A percentile compares a stretch with the other conserved stretches of the same genome.
These are phyloP conservation scores for Kluyveromyces wickerhamii DNA, from an alignment of 805 yeast species.

Conservation along the genomic window DNA sequence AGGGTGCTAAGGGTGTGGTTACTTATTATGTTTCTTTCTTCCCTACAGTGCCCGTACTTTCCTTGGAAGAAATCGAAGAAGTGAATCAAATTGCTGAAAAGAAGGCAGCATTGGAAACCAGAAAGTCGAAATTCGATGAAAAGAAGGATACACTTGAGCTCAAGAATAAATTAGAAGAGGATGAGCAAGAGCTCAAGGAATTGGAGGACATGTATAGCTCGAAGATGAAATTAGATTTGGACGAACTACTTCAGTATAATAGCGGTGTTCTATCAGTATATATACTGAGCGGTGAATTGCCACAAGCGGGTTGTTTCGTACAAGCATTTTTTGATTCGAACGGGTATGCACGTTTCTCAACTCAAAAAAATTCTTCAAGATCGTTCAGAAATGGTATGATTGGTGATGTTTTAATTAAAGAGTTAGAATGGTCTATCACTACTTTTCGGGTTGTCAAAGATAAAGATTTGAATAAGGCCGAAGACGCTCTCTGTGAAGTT, in stretches of 20 bases:
- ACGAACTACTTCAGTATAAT: constrained; percentile 47
- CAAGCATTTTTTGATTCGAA: constrained; percentile 73
- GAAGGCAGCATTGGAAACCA: constrained; percentile 29
- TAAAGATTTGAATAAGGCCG: constrained; percentile 44
- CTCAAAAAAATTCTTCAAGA: constrained; percentile 39
- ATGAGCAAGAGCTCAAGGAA: constrained; percentile 27
- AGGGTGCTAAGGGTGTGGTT: constrained; percentile 78
- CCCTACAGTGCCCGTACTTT: constrained; percentile 73
- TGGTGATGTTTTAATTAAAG: constrained; percentile 71
- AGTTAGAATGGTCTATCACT: constrained; percentile 64
- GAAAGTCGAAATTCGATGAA: constrained; percentile 27
- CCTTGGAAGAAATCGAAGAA: constrained; percentile 63
- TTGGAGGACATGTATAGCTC: constrained; percentile 33
- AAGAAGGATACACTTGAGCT: constrained; percentile 25
- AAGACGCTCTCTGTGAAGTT: constrained; percentile 52
- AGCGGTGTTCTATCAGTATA: constrained; percentile 74
- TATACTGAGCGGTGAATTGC: constrained; percentile 49
- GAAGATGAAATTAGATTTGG: constrained; percentile 47
- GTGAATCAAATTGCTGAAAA: constrained; percentile 37
- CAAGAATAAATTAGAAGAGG: constrained; percentile 25
- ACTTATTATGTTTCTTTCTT: constrained; percentile 72
- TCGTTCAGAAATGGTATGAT: constrained; percentile 38
- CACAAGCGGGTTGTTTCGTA: constrained; percentile 51
- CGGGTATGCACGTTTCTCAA: constrained; percentile 54
- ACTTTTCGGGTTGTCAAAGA: constrained; percentile 56